Evolutionary conservation across 164 flowering plant genomes (phyloP), one percentile per base, ranked within the genome.

Genomic region (Litsea cubeba): DNA sequence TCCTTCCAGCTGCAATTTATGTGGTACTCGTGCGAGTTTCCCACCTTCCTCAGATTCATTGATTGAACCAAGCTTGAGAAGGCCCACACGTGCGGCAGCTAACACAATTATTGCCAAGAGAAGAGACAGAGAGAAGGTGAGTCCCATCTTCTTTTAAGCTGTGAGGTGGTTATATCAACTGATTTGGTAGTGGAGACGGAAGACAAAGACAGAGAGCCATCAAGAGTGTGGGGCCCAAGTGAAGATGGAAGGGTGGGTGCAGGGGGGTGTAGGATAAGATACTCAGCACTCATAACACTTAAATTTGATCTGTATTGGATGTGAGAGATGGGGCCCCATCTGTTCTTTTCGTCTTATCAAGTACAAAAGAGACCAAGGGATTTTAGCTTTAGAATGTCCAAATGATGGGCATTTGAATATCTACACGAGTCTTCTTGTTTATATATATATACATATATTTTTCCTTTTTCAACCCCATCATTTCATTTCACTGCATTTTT

Each of bases 41-140:
- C 46, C 11, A 40, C 46, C 46, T 7, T 40, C 11, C 11, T 40
- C 46, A 40, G 2, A 40, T 40, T 7, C 46, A 40, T 40, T 40
- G 46, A 35, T 35, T 35, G 6, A 35, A 35, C 49, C 24, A 26
- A 26, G 40, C 22, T 66, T 66, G 17, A 73, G 50, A 26, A 25
- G 62, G 66, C 68, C 35, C 71, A 60, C 76, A 74, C 76, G 72
- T 68, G 76, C 66, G 46, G 65, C 32, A 57, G 40, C 24, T 35
- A 25, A 57, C 64, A 46, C 66, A 74, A 74, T 68, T 24, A 74
- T 74, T 68, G 28, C 51, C 68, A 23, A 74, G 65, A 68, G 71
- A 68, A 11, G 57, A 24, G 14, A 46, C n/a, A 54, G 22, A 22
- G 66, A 6, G 54, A 24, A n/a, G n/a, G 63, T 70, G 72, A 62